A percentile compares a stretch with the other conserved stretches of the same genome.
These are phyloP conservation scores for Mortierella sp. DNA, from an alignment of 371 early-diverging fungal genomes.

Conservation along the genomic window DNA sequence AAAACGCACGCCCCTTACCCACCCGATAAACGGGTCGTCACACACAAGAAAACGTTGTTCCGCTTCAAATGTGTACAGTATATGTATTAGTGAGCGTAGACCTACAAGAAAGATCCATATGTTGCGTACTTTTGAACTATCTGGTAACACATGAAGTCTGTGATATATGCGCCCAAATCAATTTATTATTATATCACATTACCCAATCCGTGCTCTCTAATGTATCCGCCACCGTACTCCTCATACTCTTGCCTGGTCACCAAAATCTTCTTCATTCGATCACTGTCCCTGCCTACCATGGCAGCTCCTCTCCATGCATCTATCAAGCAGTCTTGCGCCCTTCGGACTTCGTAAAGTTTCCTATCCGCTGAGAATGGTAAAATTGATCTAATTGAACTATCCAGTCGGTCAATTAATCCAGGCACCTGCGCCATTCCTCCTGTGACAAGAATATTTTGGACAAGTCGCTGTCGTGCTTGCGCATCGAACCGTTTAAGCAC, in stretches of 20 bases:
- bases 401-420: conserved; percentile 74
- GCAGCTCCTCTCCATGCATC: conserved; percentile 94
- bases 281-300: conserved; percentile 61
- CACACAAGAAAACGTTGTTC: no score
- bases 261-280: conserved; percentile 57
- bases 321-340: conserved; percentile 77
- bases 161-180: background rate
- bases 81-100: background rate
- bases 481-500: conserved; percentile 73
- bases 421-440: conserved; percentile 81
- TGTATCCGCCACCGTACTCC: conserved; percentile 87
- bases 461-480: conserved; percentile 56
- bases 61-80: no score
- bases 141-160: no score
- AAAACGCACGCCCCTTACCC: background rate
- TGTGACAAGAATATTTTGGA: conserved; percentile 81
- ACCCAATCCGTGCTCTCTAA: conserved; percentile 85
- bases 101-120: background rate
- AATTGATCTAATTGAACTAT: conserved; percentile 69
- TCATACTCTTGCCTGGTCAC: conserved; percentile 81
- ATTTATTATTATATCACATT: conserved; percentile 56
- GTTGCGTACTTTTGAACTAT: background rate
- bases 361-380: conserved; percentile 66
- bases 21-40: no score
- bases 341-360: conserved; percentile 67